Base-by-base conservation (phyloP, 768 basidiomycete species). In the Macrolepiota fuliginosa region DNA sequence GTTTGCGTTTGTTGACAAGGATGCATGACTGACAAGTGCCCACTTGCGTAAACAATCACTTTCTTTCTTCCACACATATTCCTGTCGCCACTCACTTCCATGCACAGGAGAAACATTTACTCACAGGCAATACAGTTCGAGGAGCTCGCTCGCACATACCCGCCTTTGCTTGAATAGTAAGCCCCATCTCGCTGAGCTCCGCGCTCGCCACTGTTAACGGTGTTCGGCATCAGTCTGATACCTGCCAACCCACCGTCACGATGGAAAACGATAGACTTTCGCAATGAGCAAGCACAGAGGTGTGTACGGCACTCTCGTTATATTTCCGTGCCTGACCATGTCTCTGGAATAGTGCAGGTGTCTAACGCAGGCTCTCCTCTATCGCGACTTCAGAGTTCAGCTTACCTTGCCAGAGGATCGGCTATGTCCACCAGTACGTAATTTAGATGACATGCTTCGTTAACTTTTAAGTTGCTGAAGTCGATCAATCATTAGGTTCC, bases 351-450 rank as follows among this genome's bases (percentile, higher is more conserved):
- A 65, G 64, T 22, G 56, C 67, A 94, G 96, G 68, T 79, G 84
- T 47, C 76, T 97, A 65, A 96, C 96, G 1, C 80, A 89, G 66
- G 91, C 91, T 0, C 78, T 98, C 24, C 79, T 96, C 32, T 75
- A 80, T 63, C 80, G 86, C 29, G 92, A 96, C 73, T 96, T 94
- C 69, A 73, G 77, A 1, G 68, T 96, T 36, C 74, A 75, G 35
- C 66, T 96, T 0, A 66, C 75, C 2, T 73, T 97, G 12, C 90
- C 91, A 1, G 70, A 77, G 2, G 83, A 93, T 72, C 77, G 95
- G 58, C 75, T 97, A 5, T 96, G 95, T 72, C 96, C 96, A 35
- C 91, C 95, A 0, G 94, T 96, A 69, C 61, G 86, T 71, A 61
- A 63, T 61, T n/a, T 9, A 64, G 50, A n/a, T 54, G 35, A 22